phyloP scores from a whole-genome alignment of 2,329 filamentous ascomycete species.

The Sclerotinia borealis region DNA sequence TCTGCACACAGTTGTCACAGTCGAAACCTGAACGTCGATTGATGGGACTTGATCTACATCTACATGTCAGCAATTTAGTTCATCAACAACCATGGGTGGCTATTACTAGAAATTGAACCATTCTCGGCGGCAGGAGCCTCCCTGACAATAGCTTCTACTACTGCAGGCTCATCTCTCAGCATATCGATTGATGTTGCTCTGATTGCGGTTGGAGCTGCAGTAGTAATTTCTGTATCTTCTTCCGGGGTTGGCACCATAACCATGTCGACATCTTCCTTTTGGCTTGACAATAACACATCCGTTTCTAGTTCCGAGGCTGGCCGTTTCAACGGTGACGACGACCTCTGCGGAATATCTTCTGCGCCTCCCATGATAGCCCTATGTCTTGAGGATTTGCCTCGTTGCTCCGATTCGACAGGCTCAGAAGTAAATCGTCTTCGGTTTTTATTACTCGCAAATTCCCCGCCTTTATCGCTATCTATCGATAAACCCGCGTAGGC shows the following conservation, averaged over 20 bases:
- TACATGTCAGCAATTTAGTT: background rate
- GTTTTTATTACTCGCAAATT: slow-evolving; percentile 21
- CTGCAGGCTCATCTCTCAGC: slow-evolving; percentile 16
- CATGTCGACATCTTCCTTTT: slow-evolving; percentile 33
- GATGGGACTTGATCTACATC: slow-evolving; percentile 33
- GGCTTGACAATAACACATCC: slow-evolving; percentile 20
- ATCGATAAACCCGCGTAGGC: slow-evolving; percentile 53
- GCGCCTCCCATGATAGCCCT: slow-evolving; percentile 55
- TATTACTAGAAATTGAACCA: slow-evolving; percentile 7
- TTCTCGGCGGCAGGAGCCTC: slow-evolving; percentile 4
- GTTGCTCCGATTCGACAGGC: slow-evolving; percentile 24
- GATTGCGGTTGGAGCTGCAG: slow-evolving; percentile 6
- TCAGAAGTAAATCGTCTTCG: slow-evolving; percentile 33
- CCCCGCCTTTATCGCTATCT: slow-evolving; percentile 46
- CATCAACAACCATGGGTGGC: background rate
- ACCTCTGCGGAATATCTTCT: slow-evolving; percentile 51
- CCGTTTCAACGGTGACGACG: slow-evolving; percentile 59
- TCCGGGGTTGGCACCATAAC: slow-evolving; percentile 20
- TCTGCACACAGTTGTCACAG: slow-evolving; percentile 57
- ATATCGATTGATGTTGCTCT: slow-evolving; percentile 26
- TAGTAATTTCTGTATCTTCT: slow-evolving; percentile 10
- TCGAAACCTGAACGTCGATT: slow-evolving; percentile 66
- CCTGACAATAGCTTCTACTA: background rate
- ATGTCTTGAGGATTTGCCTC: slow-evolving; percentile 46
- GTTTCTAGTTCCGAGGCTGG: slow-evolving; percentile 42